A percentile compares a stretch with the other conserved stretches of the same genome.
These are phyloP conservation scores for Lachancea dasiensis DNA, from an alignment of 805 yeast species.

Conservation along the genomic window DNA sequence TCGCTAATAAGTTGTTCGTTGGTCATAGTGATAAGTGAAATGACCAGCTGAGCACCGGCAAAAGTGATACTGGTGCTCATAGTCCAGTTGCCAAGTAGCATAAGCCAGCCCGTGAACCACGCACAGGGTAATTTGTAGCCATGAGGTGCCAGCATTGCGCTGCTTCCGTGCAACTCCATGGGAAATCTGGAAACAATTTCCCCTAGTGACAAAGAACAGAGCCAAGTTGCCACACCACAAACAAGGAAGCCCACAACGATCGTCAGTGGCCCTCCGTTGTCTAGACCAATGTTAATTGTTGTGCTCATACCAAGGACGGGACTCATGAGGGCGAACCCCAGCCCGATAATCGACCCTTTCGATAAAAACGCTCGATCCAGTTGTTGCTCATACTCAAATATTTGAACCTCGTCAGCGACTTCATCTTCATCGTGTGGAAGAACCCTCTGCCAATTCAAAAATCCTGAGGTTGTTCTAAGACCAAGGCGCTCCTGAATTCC, in stretches of 20 bases:
- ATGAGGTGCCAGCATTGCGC: conserved; percentile 61
- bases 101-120: conserved; percentile 77
- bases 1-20: conserved; percentile 46
- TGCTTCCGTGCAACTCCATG: conserved; percentile 69
- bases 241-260: conserved; percentile 69
- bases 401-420: conserved; percentile 54
- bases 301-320: conserved; percentile 76
- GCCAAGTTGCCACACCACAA: conserved; percentile 55
- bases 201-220: conserved; percentile 65
- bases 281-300: conserved; percentile 62
- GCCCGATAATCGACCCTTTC: conserved; percentile 64
- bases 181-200: conserved; percentile 77
- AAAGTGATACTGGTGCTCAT: conserved; percentile 68
- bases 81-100: conserved; percentile 71
- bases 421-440: conserved; percentile 39
- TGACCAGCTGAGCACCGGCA: conserved; percentile 69
- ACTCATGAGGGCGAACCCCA: conserved; percentile 77
- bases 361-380: conserved; percentile 57
- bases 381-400: conserved; percentile 68
- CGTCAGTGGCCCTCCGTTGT: conserved; percentile 74
- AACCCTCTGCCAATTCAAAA: conserved; percentile 26
- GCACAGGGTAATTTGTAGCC: conserved; percentile 52
- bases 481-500: conserved; percentile 19
- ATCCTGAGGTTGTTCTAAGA: conserved; percentile 19
- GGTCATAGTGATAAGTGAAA: conserved; percentile 59